Evolutionary conservation across 345 rosid species (phyloP), one percentile per base, ranked within the genome.

Genomic region (Populus pruinosa): DNA sequence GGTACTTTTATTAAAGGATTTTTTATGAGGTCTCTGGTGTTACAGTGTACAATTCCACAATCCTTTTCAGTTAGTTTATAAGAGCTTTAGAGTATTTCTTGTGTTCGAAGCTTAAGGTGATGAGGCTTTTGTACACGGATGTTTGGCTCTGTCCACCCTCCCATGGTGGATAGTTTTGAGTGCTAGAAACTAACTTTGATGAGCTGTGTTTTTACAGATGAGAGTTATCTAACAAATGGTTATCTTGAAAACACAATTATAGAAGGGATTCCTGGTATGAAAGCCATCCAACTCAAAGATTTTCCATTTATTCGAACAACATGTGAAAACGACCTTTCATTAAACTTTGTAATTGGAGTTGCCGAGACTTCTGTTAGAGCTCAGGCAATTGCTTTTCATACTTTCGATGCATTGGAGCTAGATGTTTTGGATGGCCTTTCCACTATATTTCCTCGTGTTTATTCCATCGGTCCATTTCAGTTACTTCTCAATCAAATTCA

Each of bases 341-440:
- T 49, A 0, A 49, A 36, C 23, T 31, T 67, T 10, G 47, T 21
- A 20, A 36, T 36, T n/a, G 7, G 0, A 29, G 5, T 1, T 31
- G 23, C 43, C 8, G 43, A 17, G 41, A 31, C 17, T 6, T 31
- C 70, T 7, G 43, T 35, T 35, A 47, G 41, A 4, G 79, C 79
- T 44, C 14, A 74, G 16, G 33, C 75, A 41, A 69, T 70, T 1
- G 44, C 44, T 23, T 33, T 77, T 8, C 79, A 77, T 61, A 39
- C 70, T 7, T 69, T 77, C 17, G 75, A 77, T 17, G 69, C 74
- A 25, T 63, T 77, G 33, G 79, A 77, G 35, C 33, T 21, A 25
- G 74, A 70, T n/a, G 25, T 69, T 6, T 31, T 77, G 65, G 7
- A n/a, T 61, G 67, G 56, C 21, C 67, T 69, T 9, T 77, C 79